Percentiles rank a stretch among this genome's conserved stretches.
phyloP scores from a whole-genome alignment of 2,329 filamentous ascomycete genomes.

The Neofusicoccum kwambonambiense region DNA sequence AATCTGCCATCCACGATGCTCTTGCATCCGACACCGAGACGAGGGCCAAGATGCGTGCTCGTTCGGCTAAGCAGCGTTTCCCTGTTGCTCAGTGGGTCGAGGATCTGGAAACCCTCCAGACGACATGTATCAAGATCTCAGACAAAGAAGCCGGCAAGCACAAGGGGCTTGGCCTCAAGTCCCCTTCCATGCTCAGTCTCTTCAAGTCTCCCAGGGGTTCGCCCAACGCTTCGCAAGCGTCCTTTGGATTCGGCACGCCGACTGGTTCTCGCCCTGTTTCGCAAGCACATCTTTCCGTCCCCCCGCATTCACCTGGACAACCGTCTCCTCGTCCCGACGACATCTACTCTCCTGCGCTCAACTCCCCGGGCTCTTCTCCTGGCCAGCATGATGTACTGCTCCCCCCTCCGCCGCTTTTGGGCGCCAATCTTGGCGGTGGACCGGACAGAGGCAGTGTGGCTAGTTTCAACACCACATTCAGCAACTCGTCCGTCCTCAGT shows the following conservation, averaged over 20 bases:
- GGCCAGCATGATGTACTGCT: background rate
- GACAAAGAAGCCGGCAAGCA: conserved; percentile 7
- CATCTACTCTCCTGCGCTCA: background rate
- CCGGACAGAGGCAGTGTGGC: conserved; percentile 6
- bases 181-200: background rate
- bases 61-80: conserved; percentile 65
- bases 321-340: conserved; percentile 5
- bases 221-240: conserved; percentile 4
- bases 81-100: conserved; percentile 67
- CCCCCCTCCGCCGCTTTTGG: conserved; percentile 7
- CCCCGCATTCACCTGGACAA: background rate
- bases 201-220: conserved; percentile 3
- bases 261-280: conserved; percentile 17
- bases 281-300: background rate
- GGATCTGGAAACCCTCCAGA: conserved; percentile 62
- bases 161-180: conserved; percentile 22
- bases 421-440: background rate
- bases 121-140: conserved; percentile 52
- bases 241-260: conserved; percentile 19
- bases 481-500: conserved; percentile 43
- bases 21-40: conserved; percentile 57
- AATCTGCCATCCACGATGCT: conserved; percentile 61
- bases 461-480: conserved; percentile 6
- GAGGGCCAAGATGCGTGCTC: conserved; percentile 62
- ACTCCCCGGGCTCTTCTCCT: conserved; percentile 2